phyloP scores from a whole-genome alignment of 768 basidiomycete genomes.

The Mycena floridula region DNA sequence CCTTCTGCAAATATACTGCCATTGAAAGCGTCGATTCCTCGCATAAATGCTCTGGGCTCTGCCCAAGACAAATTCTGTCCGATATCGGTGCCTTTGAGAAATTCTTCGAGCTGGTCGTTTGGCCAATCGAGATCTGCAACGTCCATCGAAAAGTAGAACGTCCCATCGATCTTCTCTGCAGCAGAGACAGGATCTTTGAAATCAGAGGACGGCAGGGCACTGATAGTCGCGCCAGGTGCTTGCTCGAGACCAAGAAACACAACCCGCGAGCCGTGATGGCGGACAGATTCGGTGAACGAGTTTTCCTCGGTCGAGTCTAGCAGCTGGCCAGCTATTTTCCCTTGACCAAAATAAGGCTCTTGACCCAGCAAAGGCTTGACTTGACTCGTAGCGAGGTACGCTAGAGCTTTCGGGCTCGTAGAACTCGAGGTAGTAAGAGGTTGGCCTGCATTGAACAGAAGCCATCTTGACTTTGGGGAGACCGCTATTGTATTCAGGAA shows the following conservation, averaged over 20 bases:
- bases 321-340: conserved; percentile 36
- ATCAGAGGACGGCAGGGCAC: conserved; percentile 60
- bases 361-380: conserved; percentile 61
- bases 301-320: conserved; percentile 21
- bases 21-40: conserved; percentile 52
- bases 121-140: conserved; percentile 42
- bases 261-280: conserved; percentile 52
- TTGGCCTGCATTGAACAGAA: conserved; percentile 69
- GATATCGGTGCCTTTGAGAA: conserved; percentile 31
- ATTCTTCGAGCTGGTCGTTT: conserved; percentile 33
- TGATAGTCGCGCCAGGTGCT: conserved; percentile 28
- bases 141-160: conserved; percentile 82
- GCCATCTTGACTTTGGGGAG: conserved; percentile 62
- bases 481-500: conserved; percentile 71
- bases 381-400: conserved; percentile 53
- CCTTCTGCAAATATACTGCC: conserved; percentile 76
- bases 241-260: conserved; percentile 83
- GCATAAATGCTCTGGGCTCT: conserved; percentile 57
- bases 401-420: conserved; percentile 32
- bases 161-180: conserved; percentile 64
- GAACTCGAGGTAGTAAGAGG: conserved; percentile 47
- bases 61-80: conserved; percentile 47
- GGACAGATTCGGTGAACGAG: conserved; percentile 44
- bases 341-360: conserved; percentile 69
- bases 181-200: conserved; percentile 51